These are phyloP conservation scores for Rhodomyrtus psidioides DNA, from an alignment of 441 rosid genomes.

Conservation along the genomic window DNA sequence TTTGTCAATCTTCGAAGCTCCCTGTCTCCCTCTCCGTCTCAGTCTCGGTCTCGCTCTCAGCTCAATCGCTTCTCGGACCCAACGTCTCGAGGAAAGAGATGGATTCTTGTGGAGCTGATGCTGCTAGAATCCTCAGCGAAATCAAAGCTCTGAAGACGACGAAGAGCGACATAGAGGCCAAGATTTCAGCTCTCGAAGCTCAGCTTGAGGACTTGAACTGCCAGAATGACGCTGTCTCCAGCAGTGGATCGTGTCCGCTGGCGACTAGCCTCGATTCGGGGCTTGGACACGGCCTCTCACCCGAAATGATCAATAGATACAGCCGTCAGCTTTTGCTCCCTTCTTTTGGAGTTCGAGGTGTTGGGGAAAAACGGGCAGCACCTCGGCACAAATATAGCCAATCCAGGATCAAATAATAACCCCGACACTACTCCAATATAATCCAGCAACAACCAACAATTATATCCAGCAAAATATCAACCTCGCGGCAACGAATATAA, in stretches of 20 bases:
- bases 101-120: slow-evolving; percentile 31
- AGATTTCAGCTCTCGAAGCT: slow-evolving; percentile 59
- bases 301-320: slow-evolving; percentile 73
- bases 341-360: slow-evolving; percentile 73
- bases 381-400: no score
- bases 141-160: slow-evolving; percentile 38
- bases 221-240: slow-evolving; percentile 8
- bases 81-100: slow-evolving; percentile 10
- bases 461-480: no score
- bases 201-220: slow-evolving; percentile 36
- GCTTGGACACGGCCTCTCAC: slow-evolving; percentile 39
- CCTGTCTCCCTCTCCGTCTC: not conserved
- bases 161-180: slow-evolving; percentile 45
- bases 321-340: slow-evolving; percentile 94
- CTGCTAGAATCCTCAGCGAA: slow-evolving; percentile 31
- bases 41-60: not conserved
- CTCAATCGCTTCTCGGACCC: not conserved
- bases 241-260: slow-evolving; percentile 14
- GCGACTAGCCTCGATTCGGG: slow-evolving; percentile 15
- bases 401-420: no score
- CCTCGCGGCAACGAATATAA: no score
- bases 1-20: not conserved
- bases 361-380: no score
- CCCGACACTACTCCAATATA: no score
- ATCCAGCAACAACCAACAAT: no score